Evolutionary conservation across 2,329 filamentous ascomycete species (phyloP), one percentile per base, ranked within the genome.

Genomic region (Orbilia quercus): DNA sequence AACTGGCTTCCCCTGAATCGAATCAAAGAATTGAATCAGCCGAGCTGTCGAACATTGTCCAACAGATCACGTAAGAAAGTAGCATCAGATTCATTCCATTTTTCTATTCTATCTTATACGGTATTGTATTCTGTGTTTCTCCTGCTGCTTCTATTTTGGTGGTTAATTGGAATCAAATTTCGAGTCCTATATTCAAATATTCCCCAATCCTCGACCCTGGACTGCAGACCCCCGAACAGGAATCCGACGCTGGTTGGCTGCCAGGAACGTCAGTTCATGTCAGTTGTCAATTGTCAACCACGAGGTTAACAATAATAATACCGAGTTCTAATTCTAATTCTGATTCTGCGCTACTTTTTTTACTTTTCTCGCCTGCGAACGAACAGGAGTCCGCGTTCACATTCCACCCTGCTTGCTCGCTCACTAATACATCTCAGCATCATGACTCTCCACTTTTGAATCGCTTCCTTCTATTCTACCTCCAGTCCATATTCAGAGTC

Each of bases 301-400:
- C 48, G 48, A 50, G 45, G 45, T 25, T n/a, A n/a, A n/a, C n/a
- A n/a, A n/a, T n/a, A n/a, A n/a, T n/a, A n/a, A n/a, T n/a, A n/a
- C n/a, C n/a, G n/a, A n/a, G n/a, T n/a, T n/a, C n/a, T n/a, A n/a
- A n/a, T n/a, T n/a, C n/a, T n/a, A n/a, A n/a, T n/a, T 50, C 22
- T n/a, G 12, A 4, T 34, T 38, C 38, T 64, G 47, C 48, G 47
- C 36, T n/a, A 54, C 48, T 64, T 64, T 67, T 36, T 42, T n/a
- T n/a, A n/a, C n/a, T n/a, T n/a, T n/a, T n/a, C n/a, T n/a, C n/a
- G n/a, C n/a, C n/a, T 54, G 55, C 55, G 55, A 48, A 47, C 64
- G 64, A 67, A 67, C 63, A 67, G 63, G 63, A 67, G 63, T 47
- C 20, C 58, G 50, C 23, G 57, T 45, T 20, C 60, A 16, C 50